A percentile compares a stretch with the other conserved stretches of the same genome.
These are phyloP conservation scores for Picea engelmannii DNA, from an alignment of 83 land plant genomes.

Conservation along the genomic window DNA sequence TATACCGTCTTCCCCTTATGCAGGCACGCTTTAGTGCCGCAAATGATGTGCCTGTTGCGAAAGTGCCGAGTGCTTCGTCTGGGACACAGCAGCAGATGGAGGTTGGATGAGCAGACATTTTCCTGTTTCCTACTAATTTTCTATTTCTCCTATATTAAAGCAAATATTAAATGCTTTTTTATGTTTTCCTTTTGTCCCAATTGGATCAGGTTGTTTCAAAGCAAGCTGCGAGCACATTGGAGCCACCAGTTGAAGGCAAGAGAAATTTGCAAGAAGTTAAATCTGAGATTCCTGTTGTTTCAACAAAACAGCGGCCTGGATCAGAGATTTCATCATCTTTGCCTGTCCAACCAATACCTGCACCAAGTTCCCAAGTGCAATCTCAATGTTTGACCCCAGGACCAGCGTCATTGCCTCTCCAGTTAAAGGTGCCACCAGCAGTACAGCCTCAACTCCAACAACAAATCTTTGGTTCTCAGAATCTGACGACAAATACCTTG, in stretches of 20 bases:
- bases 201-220: background rate
- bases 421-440: conserved; percentile 30
- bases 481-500: conserved; percentile 47
- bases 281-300: background rate
- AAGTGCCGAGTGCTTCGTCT: background rate
- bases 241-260: background rate
- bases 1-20: background rate
- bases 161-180: background rate
- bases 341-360: conserved; percentile 21
- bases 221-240: conserved; percentile 4
- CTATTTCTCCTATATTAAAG: background rate
- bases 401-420: conserved; percentile 32
- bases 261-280: background rate
- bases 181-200: background rate
- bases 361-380: conserved; percentile 47
- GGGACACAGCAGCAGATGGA: conserved; percentile 25
- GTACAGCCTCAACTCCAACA: conserved; percentile 57
- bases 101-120: background rate
- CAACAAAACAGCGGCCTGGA: background rate
- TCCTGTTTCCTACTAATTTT: background rate
- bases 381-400: conserved; percentile 38
- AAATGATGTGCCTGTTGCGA: conserved; percentile 23
- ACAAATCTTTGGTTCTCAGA: conserved; percentile 52
- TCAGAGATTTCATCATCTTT: background rate
- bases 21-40: conserved; percentile 43